Percentiles rank a stretch among this genome's conserved stretches.
These are phyloP conservation scores for Arxiozyma heterogenica DNA, from an alignment of 1,139 yeast genomes.

Conservation along the genomic window DNA sequence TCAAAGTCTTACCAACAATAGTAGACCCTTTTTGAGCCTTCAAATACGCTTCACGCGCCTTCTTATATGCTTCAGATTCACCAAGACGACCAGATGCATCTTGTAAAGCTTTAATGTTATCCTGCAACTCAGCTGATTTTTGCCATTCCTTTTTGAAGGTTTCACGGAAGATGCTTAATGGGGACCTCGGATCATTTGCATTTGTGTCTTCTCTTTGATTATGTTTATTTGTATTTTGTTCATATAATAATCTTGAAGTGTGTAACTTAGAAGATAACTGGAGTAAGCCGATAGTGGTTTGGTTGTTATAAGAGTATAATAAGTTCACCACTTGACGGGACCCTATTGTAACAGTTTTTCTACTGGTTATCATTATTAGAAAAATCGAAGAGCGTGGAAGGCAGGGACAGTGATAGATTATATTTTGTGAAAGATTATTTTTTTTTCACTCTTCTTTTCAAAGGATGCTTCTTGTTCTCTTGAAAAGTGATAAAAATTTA, in stretches of 20 bases:
- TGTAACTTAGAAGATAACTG: not conserved
- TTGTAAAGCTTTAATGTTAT: constrained; percentile 86
- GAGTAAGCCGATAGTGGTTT: not conserved
- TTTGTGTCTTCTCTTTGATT: constrained; percentile 1
- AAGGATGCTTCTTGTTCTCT: not conserved
- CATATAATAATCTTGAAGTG: not conserved
- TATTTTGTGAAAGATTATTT: no score
- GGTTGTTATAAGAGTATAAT: not conserved
- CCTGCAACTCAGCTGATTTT: constrained; percentile 81
- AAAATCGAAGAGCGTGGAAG: not conserved
- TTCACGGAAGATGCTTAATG: constrained; percentile 85
- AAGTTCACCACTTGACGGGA: not conserved
- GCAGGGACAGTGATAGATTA: no score
- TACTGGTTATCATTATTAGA: not conserved
- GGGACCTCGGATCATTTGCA: constrained; percentile 34
- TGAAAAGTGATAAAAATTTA: not conserved
- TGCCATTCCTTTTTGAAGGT: constrained; percentile 88
- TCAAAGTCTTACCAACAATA: constrained; percentile 75
- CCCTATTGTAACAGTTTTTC: not conserved
- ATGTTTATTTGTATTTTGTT: not conserved
- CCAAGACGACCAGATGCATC: constrained; percentile 95
- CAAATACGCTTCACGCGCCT: constrained; percentile 87
- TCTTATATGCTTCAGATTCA: constrained; percentile 87
- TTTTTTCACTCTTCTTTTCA: not conserved
- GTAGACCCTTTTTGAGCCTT: constrained; percentile 73